Evolutionary conservation across 2,329 filamentous ascomycete species (phyloP), one percentile per base, ranked within the genome.

Genomic region (Aspergillus neotritici): DNA sequence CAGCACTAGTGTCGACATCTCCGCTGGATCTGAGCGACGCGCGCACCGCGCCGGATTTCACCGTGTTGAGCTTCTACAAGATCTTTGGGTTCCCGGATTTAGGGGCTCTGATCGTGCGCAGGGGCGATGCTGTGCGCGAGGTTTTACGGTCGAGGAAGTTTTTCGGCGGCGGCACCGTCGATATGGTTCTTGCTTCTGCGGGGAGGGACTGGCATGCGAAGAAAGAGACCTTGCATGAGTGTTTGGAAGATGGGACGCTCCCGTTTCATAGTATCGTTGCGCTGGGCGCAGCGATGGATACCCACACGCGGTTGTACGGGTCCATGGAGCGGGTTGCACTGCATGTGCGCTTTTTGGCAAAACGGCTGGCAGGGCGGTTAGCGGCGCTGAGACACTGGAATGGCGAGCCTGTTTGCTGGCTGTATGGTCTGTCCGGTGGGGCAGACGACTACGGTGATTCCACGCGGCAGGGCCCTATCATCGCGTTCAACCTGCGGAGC

Each of bases 81-180:
- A 90, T 96, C n/a, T 97, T 97, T 63, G 91, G 93, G 1, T 96
- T 96, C 52, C 91, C 91, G 0, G 87, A 97, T 61, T 72, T 97
- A 2, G 91, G 91, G 2, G 89, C 83, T 1, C 68, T 98, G 45
- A 81, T 97, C 25, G 81, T 97, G 10, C 81, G 85, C 33, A 89
- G 87, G 54, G 74, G 79, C 7, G 21, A 25, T 3, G 21, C 21
- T 28, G 79, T 86, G 10, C 80, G 78, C 5, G 63, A 75, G 31
- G 61, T 84, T 3, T 82, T 95, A 36, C 70, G 77, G 28, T 71
- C 73, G 33, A 79, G 88, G 47, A 82, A 72, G 49, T 98, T 94
- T 57, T 98, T 98, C 66, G 91, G 91, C 5, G 93, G 91, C 5
- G 93, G 93, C 3, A 97, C 91, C 1, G 91, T 96, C 1, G 89